Evolutionary conservation across 495 filamentous ascomycete species (phyloP).

Genomic region (Hypomontagnella monticulosa): DNA sequence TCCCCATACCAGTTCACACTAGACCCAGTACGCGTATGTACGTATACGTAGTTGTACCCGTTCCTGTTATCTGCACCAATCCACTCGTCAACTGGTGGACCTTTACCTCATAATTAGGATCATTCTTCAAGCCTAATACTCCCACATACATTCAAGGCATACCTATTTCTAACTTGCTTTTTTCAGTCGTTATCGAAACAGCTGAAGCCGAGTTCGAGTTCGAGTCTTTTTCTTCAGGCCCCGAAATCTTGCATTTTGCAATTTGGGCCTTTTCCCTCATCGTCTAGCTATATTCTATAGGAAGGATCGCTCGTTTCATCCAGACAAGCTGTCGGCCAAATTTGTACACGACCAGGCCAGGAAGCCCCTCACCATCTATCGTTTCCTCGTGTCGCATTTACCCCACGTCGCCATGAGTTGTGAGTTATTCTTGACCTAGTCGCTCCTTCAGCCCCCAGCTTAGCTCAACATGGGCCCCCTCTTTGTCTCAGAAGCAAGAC

Average conservation of each 20-base stretch:
- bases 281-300: not conserved
- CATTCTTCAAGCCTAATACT: conserved; percentile 21
- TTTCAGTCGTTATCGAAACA: conserved; percentile 2
- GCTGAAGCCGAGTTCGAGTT: conserved; percentile 5
- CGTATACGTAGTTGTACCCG: not conserved
- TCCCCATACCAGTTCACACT: conserved; percentile 1
- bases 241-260: not conserved
- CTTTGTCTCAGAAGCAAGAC: conserved; percentile 16
- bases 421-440: conserved; percentile 36
- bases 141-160: not conserved
- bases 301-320: conserved; percentile 7
- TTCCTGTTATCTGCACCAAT: conserved; percentile 7
- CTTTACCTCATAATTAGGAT: not conserved
- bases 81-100: not conserved
- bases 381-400: conserved; percentile 23
- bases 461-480: conserved; percentile 4
- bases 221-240: not conserved
- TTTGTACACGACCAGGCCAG: conserved; percentile 2
- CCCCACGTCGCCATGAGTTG: conserved; percentile 50
- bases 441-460: conserved; percentile 11
- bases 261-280: not conserved
- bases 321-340: conserved; percentile 8
- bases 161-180: not conserved
- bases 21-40: not conserved
- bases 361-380: conserved; percentile 22